phyloP scores from a whole-genome alignment of 495 filamentous ascomycete species.

The Lasiosphaeria ovina region DNA sequence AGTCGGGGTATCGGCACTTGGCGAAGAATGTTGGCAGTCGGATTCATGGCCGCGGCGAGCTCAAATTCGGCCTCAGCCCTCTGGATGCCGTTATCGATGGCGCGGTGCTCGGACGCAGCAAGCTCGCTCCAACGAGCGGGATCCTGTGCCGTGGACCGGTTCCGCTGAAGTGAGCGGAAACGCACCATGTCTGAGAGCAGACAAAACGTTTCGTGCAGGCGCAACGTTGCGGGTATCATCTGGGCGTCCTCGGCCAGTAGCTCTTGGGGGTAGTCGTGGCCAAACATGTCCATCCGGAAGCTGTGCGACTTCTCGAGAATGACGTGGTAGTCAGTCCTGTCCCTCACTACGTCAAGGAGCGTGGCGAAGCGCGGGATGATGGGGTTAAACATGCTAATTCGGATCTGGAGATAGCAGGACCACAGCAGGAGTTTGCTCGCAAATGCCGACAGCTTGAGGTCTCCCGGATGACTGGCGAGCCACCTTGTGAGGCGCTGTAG shows the following conservation, averaged over 20 bases:
- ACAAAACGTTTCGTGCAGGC: conserved; percentile 25
- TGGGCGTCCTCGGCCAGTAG: conserved; percentile 20
- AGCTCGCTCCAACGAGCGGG: conserved; percentile 10
- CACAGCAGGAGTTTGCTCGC: conserved; percentile 24
- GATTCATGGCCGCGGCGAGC: conserved; percentile 16
- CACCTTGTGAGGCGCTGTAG: conserved; percentile 18
- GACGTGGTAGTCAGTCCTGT: conserved; percentile 13
- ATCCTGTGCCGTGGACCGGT: background rate
- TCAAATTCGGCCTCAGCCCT: conserved; percentile 22
- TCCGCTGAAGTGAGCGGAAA: conserved; percentile 15
- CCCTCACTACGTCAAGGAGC: conserved; percentile 19
- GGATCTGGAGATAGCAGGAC: conserved; percentile 24
- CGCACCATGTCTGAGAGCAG: conserved; percentile 20
- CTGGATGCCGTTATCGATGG: conserved; percentile 19
- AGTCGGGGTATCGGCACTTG: conserved; percentile 3
- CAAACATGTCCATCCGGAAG: conserved; percentile 22
- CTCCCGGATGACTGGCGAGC: conserved; percentile 12
- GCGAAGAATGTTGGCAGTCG: conserved; percentile 15
- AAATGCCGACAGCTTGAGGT: conserved; percentile 19
- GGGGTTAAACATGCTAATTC: conserved; percentile 20
- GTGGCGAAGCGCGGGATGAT: conserved; percentile 9
- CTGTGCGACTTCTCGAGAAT: conserved; percentile 20
- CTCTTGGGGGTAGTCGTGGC: conserved; percentile 18
- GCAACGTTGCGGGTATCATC: conserved; percentile 18
- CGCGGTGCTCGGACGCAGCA: conserved; percentile 8